Conservation (phyloP, 192 early-diverging fungal species). For the Coemansia sp. region DNA sequence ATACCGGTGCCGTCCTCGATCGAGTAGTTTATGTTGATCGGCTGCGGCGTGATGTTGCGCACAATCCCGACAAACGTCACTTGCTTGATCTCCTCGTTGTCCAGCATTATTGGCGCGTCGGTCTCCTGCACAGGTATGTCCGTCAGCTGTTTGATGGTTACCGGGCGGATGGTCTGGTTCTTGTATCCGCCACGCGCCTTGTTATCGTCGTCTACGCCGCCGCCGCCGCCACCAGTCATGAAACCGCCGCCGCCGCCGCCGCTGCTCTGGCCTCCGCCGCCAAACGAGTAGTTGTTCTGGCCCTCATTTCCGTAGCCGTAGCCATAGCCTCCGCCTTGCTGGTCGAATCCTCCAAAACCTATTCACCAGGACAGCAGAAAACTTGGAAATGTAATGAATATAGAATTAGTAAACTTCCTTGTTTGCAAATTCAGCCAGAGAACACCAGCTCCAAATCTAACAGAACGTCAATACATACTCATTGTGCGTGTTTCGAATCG, state of each 20-base stretch:
- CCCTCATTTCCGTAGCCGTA: slow-evolving; percentile 22
- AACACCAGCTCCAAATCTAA: too few species aligned
- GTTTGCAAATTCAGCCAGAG: not conserved
- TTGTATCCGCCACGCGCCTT: slow-evolving; percentile 50
- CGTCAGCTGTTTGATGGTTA: slow-evolving; percentile 79
- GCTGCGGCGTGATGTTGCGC: slow-evolving; percentile 56
- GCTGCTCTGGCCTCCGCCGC: slow-evolving; percentile 15
- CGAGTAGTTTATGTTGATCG: slow-evolving; percentile 65
- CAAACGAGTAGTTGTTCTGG: slow-evolving; percentile 27
- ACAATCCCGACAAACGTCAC: slow-evolving; percentile 75
- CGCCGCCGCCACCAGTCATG: slow-evolving; percentile 25
- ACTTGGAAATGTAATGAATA: not conserved
- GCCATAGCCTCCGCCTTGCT: slow-evolving; percentile 13
- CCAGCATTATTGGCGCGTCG: slow-evolving; percentile 68
- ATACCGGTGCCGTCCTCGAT: slow-evolving; percentile 81
- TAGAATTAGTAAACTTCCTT: not conserved
- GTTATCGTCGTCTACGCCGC: slow-evolving; percentile 37
- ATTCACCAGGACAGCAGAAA: not conserved
- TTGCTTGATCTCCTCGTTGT: slow-evolving; percentile 69
- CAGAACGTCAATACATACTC: too few species aligned
- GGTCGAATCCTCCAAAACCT: slow-evolving; percentile 32
- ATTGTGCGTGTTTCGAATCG: too few species aligned
- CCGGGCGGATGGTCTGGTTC: slow-evolving; percentile 73
- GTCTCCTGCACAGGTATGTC: slow-evolving; percentile 48
- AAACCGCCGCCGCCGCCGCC: slow-evolving; percentile 33